These are phyloP conservation scores for Paxillus involutus DNA, from an alignment of 768 basidiomycete genomes.

Conservation along the genomic window DNA sequence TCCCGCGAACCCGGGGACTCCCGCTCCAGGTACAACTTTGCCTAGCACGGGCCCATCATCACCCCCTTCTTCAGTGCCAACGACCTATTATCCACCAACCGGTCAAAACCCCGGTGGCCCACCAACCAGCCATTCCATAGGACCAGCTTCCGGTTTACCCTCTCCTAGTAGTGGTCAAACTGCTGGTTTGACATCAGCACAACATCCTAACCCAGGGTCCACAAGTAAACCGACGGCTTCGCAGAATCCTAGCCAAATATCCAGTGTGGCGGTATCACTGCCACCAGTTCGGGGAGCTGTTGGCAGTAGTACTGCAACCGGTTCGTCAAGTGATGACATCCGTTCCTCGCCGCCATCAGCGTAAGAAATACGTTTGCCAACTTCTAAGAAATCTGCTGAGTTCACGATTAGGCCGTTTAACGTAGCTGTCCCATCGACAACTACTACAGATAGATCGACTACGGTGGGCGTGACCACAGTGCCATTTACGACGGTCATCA, in stretches of 20 bases:
- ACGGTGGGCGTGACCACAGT: too few species aligned
- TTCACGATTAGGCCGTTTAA: background rate
- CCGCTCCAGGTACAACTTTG: background rate
- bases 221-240: too few species aligned
- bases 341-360: background rate
- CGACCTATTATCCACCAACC: background rate
- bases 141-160: background rate
- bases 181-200: too few species aligned
- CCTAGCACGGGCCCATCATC: background rate
- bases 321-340: background rate
- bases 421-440: background rate
- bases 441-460: background rate
- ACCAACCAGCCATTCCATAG: background rate
- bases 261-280: too few species aligned
- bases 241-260: too few species aligned
- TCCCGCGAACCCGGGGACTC: background rate
- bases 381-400: background rate
- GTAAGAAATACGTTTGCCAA: background rate
- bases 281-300: background rate
- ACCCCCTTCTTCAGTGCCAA: background rate
- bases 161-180: background rate
- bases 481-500: background rate
- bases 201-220: too few species aligned
- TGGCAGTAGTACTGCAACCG: background rate
- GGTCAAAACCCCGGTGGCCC: background rate